Conservation (phyloP, 2,329 filamentous ascomycete genomes). For the Venturiaceae sp. region DNA sequence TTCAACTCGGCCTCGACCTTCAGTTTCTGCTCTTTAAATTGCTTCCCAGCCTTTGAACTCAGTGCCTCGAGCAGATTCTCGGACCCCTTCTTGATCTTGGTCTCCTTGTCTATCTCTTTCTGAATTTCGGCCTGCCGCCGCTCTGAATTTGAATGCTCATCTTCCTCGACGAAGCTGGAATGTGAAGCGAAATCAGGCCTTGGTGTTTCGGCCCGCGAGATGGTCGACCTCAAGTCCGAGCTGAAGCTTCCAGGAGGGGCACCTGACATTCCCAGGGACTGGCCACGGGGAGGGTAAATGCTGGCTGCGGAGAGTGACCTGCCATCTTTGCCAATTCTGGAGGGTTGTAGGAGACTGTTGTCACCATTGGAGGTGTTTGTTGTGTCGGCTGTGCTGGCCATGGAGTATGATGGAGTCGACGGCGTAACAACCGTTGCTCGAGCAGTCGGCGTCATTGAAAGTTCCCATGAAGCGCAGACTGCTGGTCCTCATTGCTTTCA, state of each 20-base stretch:
- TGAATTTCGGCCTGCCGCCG: conserved; percentile 65
- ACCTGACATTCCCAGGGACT: conserved; percentile 51
- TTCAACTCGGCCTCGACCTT: conserved; percentile 73
- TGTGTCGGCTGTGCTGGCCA: conserved; percentile 6
- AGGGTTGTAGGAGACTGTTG: conserved; percentile 1
- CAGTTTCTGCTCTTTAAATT: conserved; percentile 60
- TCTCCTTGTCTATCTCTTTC: conserved; percentile 85
- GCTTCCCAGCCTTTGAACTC: conserved; percentile 90
- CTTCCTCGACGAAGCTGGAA: conserved; percentile 46
- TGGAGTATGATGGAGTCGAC: conserved; percentile 4
- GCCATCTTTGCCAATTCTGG: conserved; percentile 34
- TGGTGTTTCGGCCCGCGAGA: conserved; percentile 52
- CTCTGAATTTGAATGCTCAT: conserved; percentile 52
- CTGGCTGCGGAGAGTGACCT: conserved; percentile 46
- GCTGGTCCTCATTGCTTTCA: not conserved
- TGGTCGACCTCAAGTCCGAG: conserved; percentile 68
- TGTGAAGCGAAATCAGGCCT: conserved; percentile 48
- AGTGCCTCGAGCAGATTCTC: conserved; percentile 96
- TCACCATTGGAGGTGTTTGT: not conserved
- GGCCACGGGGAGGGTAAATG: conserved; percentile 53
- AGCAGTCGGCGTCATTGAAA: conserved; percentile 3
- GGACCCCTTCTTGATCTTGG: conserved; percentile 95
- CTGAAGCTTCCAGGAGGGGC: conserved; percentile 79
- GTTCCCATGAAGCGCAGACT: not conserved
- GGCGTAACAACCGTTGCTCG: not conserved